Evolutionary conservation across 2,329 filamentous ascomycete genomes (phyloP).

Genomic region (Cercospora janseana): DNA sequence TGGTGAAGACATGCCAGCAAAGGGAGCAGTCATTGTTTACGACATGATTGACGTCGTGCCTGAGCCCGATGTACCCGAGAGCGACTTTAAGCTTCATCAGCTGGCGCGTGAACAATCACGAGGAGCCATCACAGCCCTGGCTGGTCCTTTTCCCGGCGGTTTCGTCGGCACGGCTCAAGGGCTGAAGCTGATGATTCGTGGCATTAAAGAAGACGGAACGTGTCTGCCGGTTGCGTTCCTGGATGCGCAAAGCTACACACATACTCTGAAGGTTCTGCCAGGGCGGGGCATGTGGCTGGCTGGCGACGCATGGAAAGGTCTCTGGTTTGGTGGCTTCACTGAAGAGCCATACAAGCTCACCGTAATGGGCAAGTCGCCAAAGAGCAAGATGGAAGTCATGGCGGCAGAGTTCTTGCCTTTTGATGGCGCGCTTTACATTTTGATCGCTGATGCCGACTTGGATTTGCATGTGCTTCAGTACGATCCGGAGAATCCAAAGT

Average conservation of each 20-base stretch:
- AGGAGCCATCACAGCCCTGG: conserved; percentile 80
- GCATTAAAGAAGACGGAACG: conserved; percentile 90
- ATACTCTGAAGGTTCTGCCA: conserved; percentile 76
- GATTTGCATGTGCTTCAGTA: conserved; percentile 89
- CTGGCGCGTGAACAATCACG: conserved; percentile 88
- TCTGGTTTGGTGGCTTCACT: conserved; percentile 96
- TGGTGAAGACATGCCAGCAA: conserved; percentile 84
- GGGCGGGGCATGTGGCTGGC: conserved; percentile 83
- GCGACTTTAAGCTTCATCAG: conserved; percentile 78
- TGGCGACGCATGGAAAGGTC: conserved; percentile 85
- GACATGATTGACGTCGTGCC: conserved; percentile 91
- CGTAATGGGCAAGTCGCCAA: conserved; percentile 77
- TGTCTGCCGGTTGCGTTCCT: conserved; percentile 93
- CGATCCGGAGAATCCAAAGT: conserved; percentile 94
- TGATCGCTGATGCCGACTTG: conserved; percentile 79
- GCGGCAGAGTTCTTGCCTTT: conserved; percentile 86
- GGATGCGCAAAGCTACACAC: conserved; percentile 94
- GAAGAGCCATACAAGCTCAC: conserved; percentile 97
- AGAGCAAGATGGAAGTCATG: conserved; percentile 72
- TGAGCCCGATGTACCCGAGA: conserved; percentile 80
- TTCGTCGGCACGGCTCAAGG: conserved; percentile 89
- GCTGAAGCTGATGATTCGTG: conserved; percentile 95
- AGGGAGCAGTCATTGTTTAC: conserved; percentile 84
- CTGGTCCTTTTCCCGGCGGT: conserved; percentile 72
- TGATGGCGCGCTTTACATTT: conserved; percentile 75